Evolutionary conservation across 23 red algal genomes (phyloP).

Genomic region (Rhodosorus marinus): DNA sequence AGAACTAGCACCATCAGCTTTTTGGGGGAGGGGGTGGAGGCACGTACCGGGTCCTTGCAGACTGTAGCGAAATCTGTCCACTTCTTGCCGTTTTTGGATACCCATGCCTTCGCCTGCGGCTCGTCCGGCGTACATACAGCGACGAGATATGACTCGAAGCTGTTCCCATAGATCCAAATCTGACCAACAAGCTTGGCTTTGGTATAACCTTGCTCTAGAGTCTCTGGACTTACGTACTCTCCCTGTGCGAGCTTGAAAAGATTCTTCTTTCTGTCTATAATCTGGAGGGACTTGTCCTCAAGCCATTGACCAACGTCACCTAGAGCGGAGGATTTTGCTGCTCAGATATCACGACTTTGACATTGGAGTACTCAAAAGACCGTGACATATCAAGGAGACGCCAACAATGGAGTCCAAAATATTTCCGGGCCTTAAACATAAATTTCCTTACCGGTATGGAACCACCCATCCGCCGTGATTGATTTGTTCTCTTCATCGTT

Average conservation of each 20-base stretch:
- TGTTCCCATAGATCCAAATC: conserved; percentile 85
- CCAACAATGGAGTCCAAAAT: too few relatives aligned
- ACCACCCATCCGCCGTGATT: conserved; percentile 39
- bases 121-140: conserved; percentile 71
- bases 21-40: too few relatives aligned
- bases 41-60: too few relatives aligned
- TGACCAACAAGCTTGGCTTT: conserved; percentile 72
- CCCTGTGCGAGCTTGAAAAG: conserved; percentile 92
- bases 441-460: too few relatives aligned
- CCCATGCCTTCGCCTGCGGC: conserved; percentile 33
- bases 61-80: too few relatives aligned
- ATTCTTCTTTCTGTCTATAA: conserved; percentile 96
- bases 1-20: too few relatives aligned
- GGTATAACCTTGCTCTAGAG: conserved; percentile 53
- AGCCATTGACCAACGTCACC: conserved; percentile 51
- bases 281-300: conserved; percentile 42
- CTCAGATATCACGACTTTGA: too few relatives aligned
- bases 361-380: too few relatives aligned
- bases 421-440: too few relatives aligned
- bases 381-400: too few relatives aligned
- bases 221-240: conserved; percentile 79
- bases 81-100: conserved; percentile 12
- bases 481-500: conserved; percentile 67
- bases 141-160: conserved; percentile 28
- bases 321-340: too few relatives aligned